Percentiles rank a stretch among this genome's conserved stretches.
phyloP scores from a whole-genome alignment of 2,329 filamentous ascomycete species.

The Aureobasidium vineae region DNA sequence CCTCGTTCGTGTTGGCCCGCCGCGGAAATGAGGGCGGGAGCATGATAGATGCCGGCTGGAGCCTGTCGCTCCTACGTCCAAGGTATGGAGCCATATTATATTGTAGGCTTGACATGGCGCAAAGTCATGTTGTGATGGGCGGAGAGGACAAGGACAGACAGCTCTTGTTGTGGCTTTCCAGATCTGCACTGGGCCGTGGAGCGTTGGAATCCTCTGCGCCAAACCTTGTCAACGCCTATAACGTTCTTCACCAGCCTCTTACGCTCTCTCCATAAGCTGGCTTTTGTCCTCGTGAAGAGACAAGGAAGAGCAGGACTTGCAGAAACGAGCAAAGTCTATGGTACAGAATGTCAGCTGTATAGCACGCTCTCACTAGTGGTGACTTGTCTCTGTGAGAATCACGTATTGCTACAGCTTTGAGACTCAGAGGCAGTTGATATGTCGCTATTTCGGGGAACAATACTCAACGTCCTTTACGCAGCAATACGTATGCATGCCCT shows the following conservation, averaged over 20 bases:
- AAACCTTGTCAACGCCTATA: slow-evolving; percentile 10
- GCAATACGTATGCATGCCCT: neutral
- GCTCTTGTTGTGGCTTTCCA: neutral
- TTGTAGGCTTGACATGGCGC: neutral
- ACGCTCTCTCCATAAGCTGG: neutral
- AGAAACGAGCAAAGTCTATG: neutral
- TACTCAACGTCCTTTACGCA: neutral
- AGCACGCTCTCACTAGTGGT: too few species aligned
- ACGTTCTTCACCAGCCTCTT: slow-evolving; percentile 15
- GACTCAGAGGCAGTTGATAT: neutral
- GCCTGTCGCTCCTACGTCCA: neutral
- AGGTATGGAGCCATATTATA: neutral
- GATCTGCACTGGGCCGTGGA: neutral
- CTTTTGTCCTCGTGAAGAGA: neutral
- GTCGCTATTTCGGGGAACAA: slow-evolving; percentile 2
- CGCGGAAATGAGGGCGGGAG: neutral
- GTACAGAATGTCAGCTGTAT: neutral
- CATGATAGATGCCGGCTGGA: neutral
- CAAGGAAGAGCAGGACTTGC: neutral
- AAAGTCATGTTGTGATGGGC: neutral
- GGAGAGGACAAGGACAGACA: neutral
- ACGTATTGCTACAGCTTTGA: neutral
- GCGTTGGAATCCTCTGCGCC: neutral
- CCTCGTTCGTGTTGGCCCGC: slow-evolving; percentile 22
- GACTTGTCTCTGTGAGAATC: neutral